Evolutionary conservation across 1,139 yeast species (phyloP), one percentile per base, ranked within the genome.

Genomic region (Blastobotrys illinoisensis): DNA sequence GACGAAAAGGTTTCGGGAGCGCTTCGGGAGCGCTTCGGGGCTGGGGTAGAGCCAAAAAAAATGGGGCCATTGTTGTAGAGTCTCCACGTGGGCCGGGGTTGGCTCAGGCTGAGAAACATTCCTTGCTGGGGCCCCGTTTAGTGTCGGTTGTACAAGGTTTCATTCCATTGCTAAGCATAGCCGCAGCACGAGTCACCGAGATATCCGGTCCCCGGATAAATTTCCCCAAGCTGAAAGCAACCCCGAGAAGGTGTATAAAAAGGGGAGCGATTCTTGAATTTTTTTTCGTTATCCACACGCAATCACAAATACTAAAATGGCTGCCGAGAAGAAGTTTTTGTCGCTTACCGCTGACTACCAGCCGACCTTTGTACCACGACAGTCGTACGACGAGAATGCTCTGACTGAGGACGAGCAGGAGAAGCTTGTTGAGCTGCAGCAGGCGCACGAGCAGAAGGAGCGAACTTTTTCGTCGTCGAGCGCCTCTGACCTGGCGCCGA

Each of bases 301-400:
- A 11, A 16, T 43, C 32, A 32, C 23, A 43, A 40, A 40, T 51
- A 48, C 49, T 44, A 51, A 24, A 53, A 18, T 50, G 28, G 32
- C 45, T 13, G 44, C 48, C 13, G 21, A 40, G 36, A 57, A 52
- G 47, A 50, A 54, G 43, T 62, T 60, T 47, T 47, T 62, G 50
- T 45, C 59, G 14, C 55, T 62, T 51, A 54, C 63, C 9, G 63
- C 62, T 23, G 61, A 59, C 9, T 58, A 57, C 48, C 56, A 60
- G n/a, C 57, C 57, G 43, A 56, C 60, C 20, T 60, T 60, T 50
- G 50, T 58, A 26, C 54, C 61, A 23, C 28, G 48, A 28, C 19
- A 47, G 7, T 19, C 47, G 13, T 47, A 32, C 20, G 49, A 32
- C 36, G 53, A 55, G 24, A 54, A 50, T 44, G 62, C 58, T n/a